Evolutionary conservation across 495 filamentous ascomycete species (phyloP).

Genomic region (Podospora australis): DNA sequence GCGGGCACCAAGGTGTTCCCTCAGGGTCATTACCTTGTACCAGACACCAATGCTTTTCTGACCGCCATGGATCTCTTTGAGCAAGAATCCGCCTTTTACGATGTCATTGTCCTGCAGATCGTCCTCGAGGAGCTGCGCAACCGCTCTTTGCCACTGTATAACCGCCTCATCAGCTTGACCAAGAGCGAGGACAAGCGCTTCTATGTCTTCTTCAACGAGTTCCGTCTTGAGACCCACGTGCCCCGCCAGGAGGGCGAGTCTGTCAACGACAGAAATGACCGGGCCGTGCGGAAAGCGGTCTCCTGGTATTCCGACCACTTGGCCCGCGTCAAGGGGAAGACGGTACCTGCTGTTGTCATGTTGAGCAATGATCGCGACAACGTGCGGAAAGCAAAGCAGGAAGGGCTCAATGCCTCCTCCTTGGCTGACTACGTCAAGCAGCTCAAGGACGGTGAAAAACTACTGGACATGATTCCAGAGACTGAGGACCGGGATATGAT

Average conservation of each 20-base stretch:
- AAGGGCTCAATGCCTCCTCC: constrained; percentile 60
- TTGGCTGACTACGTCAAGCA: constrained; percentile 73
- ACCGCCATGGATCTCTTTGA: constrained; percentile 96
- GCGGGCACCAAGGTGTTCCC: constrained; percentile 74
- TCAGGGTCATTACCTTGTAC: constrained; percentile 88
- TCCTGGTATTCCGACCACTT: constrained; percentile 87
- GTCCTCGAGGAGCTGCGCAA: constrained; percentile 94
- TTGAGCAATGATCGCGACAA: constrained; percentile 89
- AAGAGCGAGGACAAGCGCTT: constrained; percentile 94
- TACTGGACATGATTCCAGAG: constrained; percentile 93
- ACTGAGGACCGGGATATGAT: constrained; percentile 58
- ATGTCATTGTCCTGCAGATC: constrained; percentile 91
- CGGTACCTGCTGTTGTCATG: constrained; percentile 77
- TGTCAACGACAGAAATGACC: constrained; percentile 95
- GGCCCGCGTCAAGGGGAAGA: constrained; percentile 50
- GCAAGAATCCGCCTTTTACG: constrained; percentile 83
- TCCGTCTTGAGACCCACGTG: constrained; percentile 85
- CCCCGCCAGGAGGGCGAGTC: constrained; percentile 67
- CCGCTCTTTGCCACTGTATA: constrained; percentile 88
- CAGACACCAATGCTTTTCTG: constrained; percentile 93
- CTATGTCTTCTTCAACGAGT: constrained; percentile 99
- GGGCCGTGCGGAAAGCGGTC: constrained; percentile 78
- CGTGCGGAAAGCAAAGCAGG: constrained; percentile 70
- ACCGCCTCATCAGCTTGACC: constrained; percentile 79
- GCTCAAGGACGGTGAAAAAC: constrained; percentile 71